These are phyloP conservation scores for Eleusine indica DNA, from an alignment of 176 grass and related monocot species.

Conservation along the genomic window DNA sequence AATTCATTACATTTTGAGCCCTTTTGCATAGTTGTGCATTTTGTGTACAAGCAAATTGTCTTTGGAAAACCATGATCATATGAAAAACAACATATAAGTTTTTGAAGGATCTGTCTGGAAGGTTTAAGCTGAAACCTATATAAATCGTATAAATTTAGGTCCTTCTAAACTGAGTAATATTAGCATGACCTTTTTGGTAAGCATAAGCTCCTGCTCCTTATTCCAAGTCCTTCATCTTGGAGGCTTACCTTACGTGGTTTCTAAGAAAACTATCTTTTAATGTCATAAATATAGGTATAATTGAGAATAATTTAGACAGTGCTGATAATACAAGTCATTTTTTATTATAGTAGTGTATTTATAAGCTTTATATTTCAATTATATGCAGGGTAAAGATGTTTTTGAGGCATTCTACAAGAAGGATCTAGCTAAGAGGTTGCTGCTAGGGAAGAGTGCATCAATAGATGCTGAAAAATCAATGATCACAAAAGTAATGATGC, in stretches of 20 bases:
- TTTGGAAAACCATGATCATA: background rate
- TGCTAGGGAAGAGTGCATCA: slow-evolving; percentile 97
- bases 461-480: slow-evolving; percentile 99
- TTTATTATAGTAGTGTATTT: slow-evolving; percentile 28
- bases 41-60: background rate
- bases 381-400: slow-evolving; percentile 95
- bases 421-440: slow-evolving; percentile 96
- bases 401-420: slow-evolving; percentile 99
- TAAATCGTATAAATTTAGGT: background rate
- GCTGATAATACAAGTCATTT: background rate
- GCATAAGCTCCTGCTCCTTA: background rate
- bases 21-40: background rate
- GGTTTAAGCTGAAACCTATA: background rate
- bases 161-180: background rate
- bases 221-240: background rate
- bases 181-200: background rate
- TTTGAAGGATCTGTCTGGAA: background rate
- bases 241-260: background rate
- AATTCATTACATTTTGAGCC: background rate
- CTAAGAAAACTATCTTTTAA: slow-evolving; percentile 6
- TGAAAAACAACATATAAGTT: background rate
- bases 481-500: slow-evolving; percentile 89
- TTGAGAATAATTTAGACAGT: background rate
- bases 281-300: background rate
- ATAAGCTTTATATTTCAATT: slow-evolving; percentile 13